These are phyloP conservation scores for Candida succiphila DNA, from an alignment of 805 yeast genomes.

Conservation along the genomic window DNA sequence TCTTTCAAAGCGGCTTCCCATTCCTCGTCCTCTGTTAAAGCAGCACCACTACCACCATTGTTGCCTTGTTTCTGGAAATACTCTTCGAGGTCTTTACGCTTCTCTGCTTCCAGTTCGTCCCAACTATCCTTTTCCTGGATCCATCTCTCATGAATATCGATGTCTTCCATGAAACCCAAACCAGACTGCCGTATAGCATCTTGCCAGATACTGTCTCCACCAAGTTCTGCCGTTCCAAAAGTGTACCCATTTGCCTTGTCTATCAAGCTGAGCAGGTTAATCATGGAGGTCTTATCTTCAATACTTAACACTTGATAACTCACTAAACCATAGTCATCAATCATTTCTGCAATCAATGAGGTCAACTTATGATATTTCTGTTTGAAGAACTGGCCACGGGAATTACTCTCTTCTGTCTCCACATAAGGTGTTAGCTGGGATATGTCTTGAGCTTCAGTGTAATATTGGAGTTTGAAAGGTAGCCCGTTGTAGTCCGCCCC, in stretches of 20 bases:
- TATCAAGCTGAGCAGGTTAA: constrained; percentile 59
- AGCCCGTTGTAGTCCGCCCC: constrained; percentile 26
- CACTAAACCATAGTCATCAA: constrained; percentile 80
- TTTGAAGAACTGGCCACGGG: constrained; percentile 39
- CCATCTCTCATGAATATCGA: constrained; percentile 94
- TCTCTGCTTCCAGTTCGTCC: constrained; percentile 52
- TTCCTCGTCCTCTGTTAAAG: constrained; percentile 53
- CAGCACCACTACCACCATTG: constrained; percentile 28
- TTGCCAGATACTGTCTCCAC: constrained; percentile 98
- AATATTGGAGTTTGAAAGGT: constrained; percentile 76
- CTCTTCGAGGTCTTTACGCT: constrained; percentile 27
- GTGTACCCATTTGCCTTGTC: constrained; percentile 93
- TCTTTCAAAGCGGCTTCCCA: constrained; percentile 57
- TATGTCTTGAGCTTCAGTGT: constrained; percentile 88
- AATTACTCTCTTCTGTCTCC: constrained; percentile 61
- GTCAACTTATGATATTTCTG: constrained; percentile 48
- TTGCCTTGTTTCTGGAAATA: constrained; percentile 23
- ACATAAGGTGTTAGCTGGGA: constrained; percentile 56
- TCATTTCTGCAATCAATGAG: constrained; percentile 67
- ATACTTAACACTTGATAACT: constrained; percentile 83
- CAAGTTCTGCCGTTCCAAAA: constrained; percentile 86
- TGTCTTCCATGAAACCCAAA: constrained; percentile 37
- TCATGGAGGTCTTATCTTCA: constrained; percentile 91
- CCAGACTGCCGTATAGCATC: constrained; percentile 79
- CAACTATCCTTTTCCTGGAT: constrained; percentile 71